Base-by-base conservation (phyloP, 176 grass and related monocot genomes). In the Alloteropsis semialata region DNA sequence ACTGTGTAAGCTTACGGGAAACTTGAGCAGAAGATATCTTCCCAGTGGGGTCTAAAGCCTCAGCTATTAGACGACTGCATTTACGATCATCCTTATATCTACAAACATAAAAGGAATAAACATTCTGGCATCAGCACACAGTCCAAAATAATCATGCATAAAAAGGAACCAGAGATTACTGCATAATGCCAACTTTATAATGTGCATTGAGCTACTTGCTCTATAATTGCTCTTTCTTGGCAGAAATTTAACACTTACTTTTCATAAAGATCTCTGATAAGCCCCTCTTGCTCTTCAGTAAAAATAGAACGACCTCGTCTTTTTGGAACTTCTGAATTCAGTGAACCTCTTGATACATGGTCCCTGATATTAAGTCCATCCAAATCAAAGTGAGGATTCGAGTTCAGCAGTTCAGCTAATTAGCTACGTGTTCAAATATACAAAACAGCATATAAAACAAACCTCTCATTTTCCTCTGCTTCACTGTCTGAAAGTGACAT, bases 31-130 rank as follows among this genome's bases (percentile, higher is more conserved):
- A 75, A 53, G 90, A 69, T 91, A 98, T 89, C 85, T 88, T 89
- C 48, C 92, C 88, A 34, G 82, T 88, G 75, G 95, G 81, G 80
- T 95, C 88, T 86, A 98, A 84, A 81, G 95, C 92, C 82, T 92
- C 86, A 75, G 95, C 92, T 84, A 95, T 98, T 21, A 93, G 72
- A 80, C 75, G 88, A 69, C 78, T 88, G 66, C 88, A 98, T 86
- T 80, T 85, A 6, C 78, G 81, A 16, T 95, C 92, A 81, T 91
- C 95, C 80, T 93, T 98, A n/a, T 92, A 86, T 86, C 96, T 98
- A 77, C 27, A 89, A 89, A 92, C 33, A 78, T 56, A 44, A 61
- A 85, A 85, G 51, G 68, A 60, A 70, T 54, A 68, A 66, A 84
- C 18, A 80, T 66, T 82, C 76, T 69, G 46, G 62, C 74, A 63